phyloP scores from a whole-genome alignment of 805 yeast genomes.

The Saturnispora gosingensis region DNA sequence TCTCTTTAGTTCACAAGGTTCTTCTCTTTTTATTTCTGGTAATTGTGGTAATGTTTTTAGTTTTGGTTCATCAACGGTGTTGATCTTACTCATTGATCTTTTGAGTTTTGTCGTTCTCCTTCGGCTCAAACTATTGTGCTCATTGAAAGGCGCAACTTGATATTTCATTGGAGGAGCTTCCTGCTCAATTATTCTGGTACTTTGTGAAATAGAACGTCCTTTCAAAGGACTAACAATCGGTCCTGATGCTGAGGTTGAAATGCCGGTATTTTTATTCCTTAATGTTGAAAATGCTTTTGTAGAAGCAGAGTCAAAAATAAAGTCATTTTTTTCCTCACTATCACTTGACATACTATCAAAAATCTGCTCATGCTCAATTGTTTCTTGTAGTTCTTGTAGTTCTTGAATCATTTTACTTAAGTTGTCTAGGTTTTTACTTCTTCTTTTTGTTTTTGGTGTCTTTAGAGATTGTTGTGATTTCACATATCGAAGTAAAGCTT shows the following conservation, averaged over 20 bases:
- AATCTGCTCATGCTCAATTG: background rate
- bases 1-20: slow-evolving; percentile 17
- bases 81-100: background rate
- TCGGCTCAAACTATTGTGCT: background rate
- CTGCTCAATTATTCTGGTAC: background rate
- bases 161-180: background rate
- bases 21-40: background rate
- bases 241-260: background rate
- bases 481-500: background rate
- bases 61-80: background rate
- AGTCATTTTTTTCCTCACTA: background rate
- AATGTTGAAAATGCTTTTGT: background rate
- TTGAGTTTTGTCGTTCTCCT: background rate
- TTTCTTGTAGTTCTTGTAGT: background rate
- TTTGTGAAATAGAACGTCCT: background rate
- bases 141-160: background rate
- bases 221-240: background rate
- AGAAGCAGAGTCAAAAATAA: slow-evolving; percentile 4
- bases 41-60: background rate
- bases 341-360: background rate
- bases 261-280: background rate
- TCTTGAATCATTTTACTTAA: slow-evolving; percentile 7
- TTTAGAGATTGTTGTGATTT: background rate
- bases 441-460: background rate
- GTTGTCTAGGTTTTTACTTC: slow-evolving; percentile 1